Percentiles rank a stretch among this genome's conserved stretches.
Evolutionary conservation across 2,329 filamentous ascomycete species (phyloP).

Genomic region (Fonsecaea erecta): DNA sequence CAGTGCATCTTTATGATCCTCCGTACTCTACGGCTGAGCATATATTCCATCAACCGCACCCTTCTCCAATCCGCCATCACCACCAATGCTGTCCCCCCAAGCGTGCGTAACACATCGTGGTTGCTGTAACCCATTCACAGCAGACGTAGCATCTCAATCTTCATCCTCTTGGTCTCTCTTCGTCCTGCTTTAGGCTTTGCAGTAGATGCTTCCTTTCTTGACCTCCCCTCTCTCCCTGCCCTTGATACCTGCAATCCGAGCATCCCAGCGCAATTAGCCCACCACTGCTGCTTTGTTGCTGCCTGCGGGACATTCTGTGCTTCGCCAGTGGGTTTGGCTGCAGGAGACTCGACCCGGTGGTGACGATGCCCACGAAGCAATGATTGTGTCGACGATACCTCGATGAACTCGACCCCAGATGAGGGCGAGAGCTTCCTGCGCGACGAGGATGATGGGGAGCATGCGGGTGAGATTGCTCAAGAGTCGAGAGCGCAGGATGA

Average conservation of each 20-base stretch:
- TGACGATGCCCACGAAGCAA: slow-evolving; percentile 27
- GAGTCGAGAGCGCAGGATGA: slow-evolving; percentile 36
- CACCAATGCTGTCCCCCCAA: neutral
- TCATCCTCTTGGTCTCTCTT: neutral
- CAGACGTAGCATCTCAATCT: neutral
- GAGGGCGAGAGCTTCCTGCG: slow-evolving; percentile 65
- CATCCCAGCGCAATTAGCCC: neutral
- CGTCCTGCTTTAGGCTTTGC: neutral
- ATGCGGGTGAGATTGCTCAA: slow-evolving; percentile 44
- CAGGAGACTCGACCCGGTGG: neutral
- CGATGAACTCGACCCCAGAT: slow-evolving; percentile 72
- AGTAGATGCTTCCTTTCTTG: neutral
- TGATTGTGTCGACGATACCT: slow-evolving; percentile 42
- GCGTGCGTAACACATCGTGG: slow-evolving; percentile 1
- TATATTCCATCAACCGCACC: neutral
- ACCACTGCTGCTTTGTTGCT: neutral
- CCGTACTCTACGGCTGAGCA: neutral
- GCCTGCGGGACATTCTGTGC: neutral
- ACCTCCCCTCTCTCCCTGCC: neutral
- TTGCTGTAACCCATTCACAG: neutral
- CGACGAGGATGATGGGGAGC: slow-evolving; percentile 53
- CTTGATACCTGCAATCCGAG: neutral
- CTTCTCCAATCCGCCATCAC: neutral
- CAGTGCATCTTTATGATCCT: neutral
- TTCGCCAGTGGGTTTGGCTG: neutral